Evolutionary conservation across 805 yeast genomes (phyloP), one percentile per base, ranked within the genome.

Genomic region (Starmera pachycereana): DNA sequence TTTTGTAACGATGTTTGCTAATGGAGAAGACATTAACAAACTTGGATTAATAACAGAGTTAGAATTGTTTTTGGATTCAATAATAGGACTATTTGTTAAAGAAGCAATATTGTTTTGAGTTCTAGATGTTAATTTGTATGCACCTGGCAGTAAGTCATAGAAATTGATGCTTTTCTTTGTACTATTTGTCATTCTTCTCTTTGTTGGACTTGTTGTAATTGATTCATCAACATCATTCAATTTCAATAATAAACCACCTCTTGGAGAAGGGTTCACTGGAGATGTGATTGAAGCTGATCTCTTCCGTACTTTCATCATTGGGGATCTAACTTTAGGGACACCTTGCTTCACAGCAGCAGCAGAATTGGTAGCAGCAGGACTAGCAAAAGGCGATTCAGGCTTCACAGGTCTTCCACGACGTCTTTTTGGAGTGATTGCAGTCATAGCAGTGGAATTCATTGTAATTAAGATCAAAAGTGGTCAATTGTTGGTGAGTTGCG

Each of bases 321-420:
- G 54, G 1, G 54, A 44, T 14, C 46, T 41, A 0, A 55, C 45
- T 39, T 50, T 53, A 22, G 59, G 59, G 8, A 57, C 46, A 1
- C 59, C 59, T 34, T 48, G 56, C 37, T 48, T 54, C 37, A 52
- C 25, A 9, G 51, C 54, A 14, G 57, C 53, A 4, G 59, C 59
- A 0, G 59, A 54, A 8, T 47, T 37, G 38, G 40, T 40, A 10
- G 54, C 57, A 32, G 58, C 57, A 16, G 52, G 51, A 25, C 49
- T 44, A 4, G 47, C 40, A 2, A 35, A 33, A 6, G 29, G 16
- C 18, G 41, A 36, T 12, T 38, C 33, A 14, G 44, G 37, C 39
- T 46, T 53, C 10, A 57, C 42, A 14, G 56, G 56, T 47, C 59
- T 53, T 8, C 59, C 59, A 44, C 57, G 54, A 33, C 56, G 55